A percentile compares a stretch with the other conserved stretches of the same genome.
Evolutionary conservation across 1,284 basidiomycete genomes (phyloP).

Genomic region (Pseudozyma hubeiensis): DNA sequence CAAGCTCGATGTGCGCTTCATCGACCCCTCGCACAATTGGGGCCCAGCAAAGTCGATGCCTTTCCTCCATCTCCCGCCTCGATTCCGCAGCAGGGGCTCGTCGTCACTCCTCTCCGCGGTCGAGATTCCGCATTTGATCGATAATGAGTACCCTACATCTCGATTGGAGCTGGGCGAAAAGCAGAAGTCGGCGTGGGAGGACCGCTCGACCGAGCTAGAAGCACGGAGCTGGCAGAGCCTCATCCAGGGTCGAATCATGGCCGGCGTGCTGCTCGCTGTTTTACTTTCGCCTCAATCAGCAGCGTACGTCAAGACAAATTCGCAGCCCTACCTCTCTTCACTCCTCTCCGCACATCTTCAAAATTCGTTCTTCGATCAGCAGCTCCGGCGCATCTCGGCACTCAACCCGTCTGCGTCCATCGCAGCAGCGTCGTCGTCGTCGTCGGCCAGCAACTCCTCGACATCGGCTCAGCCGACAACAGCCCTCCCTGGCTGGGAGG

Average conservation of each 20-base stretch:
- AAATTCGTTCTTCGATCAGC: conserved; percentile 44
- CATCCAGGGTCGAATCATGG: conserved; percentile 41
- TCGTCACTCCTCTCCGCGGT: conserved; percentile 34
- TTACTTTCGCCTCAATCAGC: conserved; percentile 39
- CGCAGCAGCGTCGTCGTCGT: conserved; percentile 5
- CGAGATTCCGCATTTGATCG: conserved; percentile 45
- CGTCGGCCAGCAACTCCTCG: neutral
- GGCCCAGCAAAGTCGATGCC: conserved; percentile 55
- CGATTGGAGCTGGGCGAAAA: conserved; percentile 50
- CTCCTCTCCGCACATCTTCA: conserved; percentile 34
- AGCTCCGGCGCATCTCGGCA: conserved; percentile 38
- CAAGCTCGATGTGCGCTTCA: conserved; percentile 45
- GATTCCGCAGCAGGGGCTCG: conserved; percentile 14
- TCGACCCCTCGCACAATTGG: conserved; percentile 54
- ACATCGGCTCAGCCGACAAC: conserved; percentile 40
- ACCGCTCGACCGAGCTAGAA: conserved; percentile 30
- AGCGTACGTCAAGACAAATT: conserved; percentile 11
- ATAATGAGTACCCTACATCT: conserved; percentile 47
- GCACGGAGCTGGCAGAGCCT: conserved; percentile 43
- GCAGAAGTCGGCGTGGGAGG: conserved; percentile 6
- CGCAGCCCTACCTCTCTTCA: conserved; percentile 32
- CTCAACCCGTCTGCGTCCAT: conserved; percentile 39
- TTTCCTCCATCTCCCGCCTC: conserved; percentile 50
- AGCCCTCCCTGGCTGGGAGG: conserved; percentile 49
- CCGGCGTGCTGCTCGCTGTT: conserved; percentile 38